Evolutionary conservation across 2,329 filamentous ascomycete species (phyloP), one percentile per base, ranked within the genome.

Genomic region (Polychaeton citri): DNA sequence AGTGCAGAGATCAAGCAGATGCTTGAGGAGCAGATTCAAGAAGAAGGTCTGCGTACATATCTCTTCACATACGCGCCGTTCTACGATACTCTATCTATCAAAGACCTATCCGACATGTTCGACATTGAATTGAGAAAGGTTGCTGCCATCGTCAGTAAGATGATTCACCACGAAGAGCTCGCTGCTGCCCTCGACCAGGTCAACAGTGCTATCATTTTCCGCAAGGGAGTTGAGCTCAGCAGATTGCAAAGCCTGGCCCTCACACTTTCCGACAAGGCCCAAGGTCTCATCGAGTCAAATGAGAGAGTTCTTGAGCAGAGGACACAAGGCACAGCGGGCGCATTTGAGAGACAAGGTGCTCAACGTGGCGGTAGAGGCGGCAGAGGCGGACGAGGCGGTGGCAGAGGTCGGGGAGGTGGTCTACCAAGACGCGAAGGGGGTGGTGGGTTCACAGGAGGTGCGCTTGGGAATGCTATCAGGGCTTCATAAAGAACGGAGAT

Each of bases 21-120:
- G 90, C 82, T 98, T 43, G 84, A 87, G 37, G 86, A 85, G 60
- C 90, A 98, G 70, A 94, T 96, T 57, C 92, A 98, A 62, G 90
- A 98, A 62, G 90, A 98, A 68, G 90, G 92, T 51, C 78, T 98
- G 36, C 79, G 90, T 51, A 98, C 90, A 37, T 98, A 96, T 61
- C 84, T 98, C 51, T 98, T 98, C 74, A 98, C 90, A 38, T 98
- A 98, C 63, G 90, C 92, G 24, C 90, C 90, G 36, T 98, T 92
- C 73, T 98, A 98, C 69, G 90, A 98, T 66, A 96, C 90, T 16
- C 76, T 98, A 41, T 80, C 86, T 41, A 72, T 95, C 50, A 71
- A 75, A 47, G 92, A 87, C 17, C 73, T 98, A 42, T 80, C 85
- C 43, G 70, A 68, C 47, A 98, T 98, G 90, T 98, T 98, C 61